Evolutionary conservation across 257 asterid species (phyloP).

Genomic region (Phtheirospermum japonicum): DNA sequence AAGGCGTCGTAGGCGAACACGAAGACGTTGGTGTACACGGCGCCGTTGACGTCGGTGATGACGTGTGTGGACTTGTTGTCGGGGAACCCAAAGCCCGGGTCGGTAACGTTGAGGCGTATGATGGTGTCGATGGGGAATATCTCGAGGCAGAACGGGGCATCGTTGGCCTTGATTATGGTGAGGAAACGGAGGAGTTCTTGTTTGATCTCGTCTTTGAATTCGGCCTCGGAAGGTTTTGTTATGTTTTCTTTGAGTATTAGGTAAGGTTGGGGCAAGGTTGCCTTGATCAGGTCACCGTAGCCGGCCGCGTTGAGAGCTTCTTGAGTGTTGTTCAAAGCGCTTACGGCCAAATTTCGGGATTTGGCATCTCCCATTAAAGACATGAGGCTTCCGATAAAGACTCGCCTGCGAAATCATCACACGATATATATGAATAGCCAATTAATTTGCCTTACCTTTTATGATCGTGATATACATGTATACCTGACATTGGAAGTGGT

Average conservation of each 20-base stretch:
- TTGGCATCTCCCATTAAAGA: background rate
- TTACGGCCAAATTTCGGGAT: background rate
- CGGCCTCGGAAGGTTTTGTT: slow-evolving; percentile 43
- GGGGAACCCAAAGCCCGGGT: slow-evolving; percentile 29
- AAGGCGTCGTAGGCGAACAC: slow-evolving; percentile 35
- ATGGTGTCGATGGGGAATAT: slow-evolving; percentile 22
- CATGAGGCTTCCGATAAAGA: slow-evolving; percentile 1
- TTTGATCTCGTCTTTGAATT: slow-evolving; percentile 24
- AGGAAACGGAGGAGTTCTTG: background rate
- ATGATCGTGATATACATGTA: too few relatives aligned
- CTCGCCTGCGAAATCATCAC: slow-evolving; percentile 8
- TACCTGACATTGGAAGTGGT: too few relatives aligned
- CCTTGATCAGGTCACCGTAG: slow-evolving; percentile 18
- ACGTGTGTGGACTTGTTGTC: slow-evolving; percentile 18
- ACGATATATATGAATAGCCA: too few relatives aligned
- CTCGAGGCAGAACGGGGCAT: slow-evolving; percentile 24
- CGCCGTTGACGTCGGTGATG: slow-evolving; percentile 5
- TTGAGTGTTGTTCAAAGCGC: background rate
- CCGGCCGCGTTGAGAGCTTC: slow-evolving; percentile 17
- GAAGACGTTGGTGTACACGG: slow-evolving; percentile 33
- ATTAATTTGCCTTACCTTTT: too few relatives aligned
- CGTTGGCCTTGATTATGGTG: background rate
- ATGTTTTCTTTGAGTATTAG: background rate
- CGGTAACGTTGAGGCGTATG: fast-evolving
- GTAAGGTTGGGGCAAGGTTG: background rate